Evolutionary conservation across 495 filamentous ascomycete species (phyloP), one percentile per base, ranked within the genome.

Genomic region (Penicillium paxilli): DNA sequence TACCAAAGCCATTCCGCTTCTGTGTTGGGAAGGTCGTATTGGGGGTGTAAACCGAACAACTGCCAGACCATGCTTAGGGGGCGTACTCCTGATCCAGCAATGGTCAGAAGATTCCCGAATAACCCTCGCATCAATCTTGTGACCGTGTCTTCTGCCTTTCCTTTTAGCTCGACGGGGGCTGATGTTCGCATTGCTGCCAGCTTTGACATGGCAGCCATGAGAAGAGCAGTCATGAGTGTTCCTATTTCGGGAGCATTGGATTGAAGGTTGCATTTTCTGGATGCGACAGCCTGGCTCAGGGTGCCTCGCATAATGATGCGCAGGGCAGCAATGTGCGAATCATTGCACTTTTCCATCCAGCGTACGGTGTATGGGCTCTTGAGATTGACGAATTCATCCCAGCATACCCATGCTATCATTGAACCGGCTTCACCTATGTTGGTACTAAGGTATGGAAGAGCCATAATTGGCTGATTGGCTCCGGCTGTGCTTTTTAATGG

Each of bases 51-150:
- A 28, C 60, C 61, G 49, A 67, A 62, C 19, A 67, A 35, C 35
- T 67, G 64, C 60, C 64, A 67, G 10, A 64, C 58, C 64, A 67
- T 67, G 23, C 64, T 67, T 0, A 62, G 40, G 46, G 64, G 64
- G 28, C 64, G 60, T 10, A 64, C 54, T 14, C 64, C 64, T 40
- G 64, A 64, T 0, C 60, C 64, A 45, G 63, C 63, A 44, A 46
- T 64, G 22, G 64, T 67, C 49, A 67, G 25, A 3, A 67, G 40
- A 62, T 67, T 64, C 20, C 60, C 61, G 33, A 67, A 67, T 1
- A 67, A 51, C 14, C 64, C 64, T 35, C 64, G 57, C 57, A 67
- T 67, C 37, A 67, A 47, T 54, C 49, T 61, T 40, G 61, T 64
- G 28, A 64, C 55, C 3, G 64, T 64, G 49, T 67, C 64, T 20